Base-by-base conservation (phyloP, 257 asterid species). In the Jacaranda mimosifolia region DNA sequence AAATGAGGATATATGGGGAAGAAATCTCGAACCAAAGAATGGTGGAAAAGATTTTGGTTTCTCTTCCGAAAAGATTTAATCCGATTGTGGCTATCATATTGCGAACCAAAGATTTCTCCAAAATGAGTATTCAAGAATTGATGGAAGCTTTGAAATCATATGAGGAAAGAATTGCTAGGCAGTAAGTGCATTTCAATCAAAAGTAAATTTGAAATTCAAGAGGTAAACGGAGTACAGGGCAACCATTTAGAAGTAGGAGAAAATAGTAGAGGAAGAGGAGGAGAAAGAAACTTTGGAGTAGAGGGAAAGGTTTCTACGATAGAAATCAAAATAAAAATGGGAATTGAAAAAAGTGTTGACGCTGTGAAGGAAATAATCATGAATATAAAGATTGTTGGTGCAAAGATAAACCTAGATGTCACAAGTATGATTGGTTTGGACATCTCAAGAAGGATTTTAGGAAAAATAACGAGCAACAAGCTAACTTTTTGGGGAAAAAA, bases 371-470 rank as follows among this genome's bases (percentile, higher is more conserved):
- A 70, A 51, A 5, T 11, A 6, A 7, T 7, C 75, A 51, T 35
- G 64, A 52, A 15, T 51, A 70, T 15, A 70, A 70, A 2, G 75
- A 35, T 70, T 70, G 75, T 70, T 53, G 75, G 75, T 18, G 4
- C 45, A 40, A 40, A 7, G 5, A 7, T 9, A 40, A 40, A 6
- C 43, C 4, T 39, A 39, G 43, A 4, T 40, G 45, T 40, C 45
- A 40, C 8, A 40, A 40, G 8, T 40, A 7, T 4, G 45, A 3
- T 4, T 4, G 45, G 45, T 40, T 40, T 40, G 7, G 8, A 40
- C 8, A 40, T 40, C 45, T 40, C 7, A 40, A 40, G 8, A 40
- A 40, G 46, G 9, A 42, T 42, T 42, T 1, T 9, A 42, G 6
- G 46, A 7, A 42, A 9, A 42, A 42, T 42, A 26, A 5, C 1